These are phyloP conservation scores for Corrigiola litoralis DNA, from an alignment of 179 eudicot genomes.

Conservation along the genomic window DNA sequence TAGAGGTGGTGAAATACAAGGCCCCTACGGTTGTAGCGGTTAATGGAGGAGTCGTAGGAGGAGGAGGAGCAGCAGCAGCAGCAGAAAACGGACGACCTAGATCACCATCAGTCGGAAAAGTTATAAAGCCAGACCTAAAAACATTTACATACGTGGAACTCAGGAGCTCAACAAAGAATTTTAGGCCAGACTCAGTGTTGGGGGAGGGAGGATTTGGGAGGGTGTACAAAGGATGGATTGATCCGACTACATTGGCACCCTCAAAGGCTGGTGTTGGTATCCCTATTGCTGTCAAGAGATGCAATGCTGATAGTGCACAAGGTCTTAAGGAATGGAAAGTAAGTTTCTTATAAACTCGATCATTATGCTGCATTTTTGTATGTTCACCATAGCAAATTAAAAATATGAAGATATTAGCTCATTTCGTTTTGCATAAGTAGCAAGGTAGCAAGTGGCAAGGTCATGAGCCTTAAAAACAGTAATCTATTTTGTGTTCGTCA, in stretches of 20 bases:
- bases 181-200: conserved; percentile 31
- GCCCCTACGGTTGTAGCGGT: neutral
- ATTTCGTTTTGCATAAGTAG: too few relatives aligned
- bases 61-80: neutral
- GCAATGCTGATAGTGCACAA: conserved; percentile 58
- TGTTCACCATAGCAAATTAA: too few relatives aligned
- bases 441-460: too few relatives aligned
- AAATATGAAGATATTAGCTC: too few relatives aligned
- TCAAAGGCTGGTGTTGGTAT: conserved; percentile 46
- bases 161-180: conserved; percentile 30
- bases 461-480: too few relatives aligned
- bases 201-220: conserved; percentile 45
- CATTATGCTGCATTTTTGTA: too few relatives aligned
- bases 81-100: too few relatives aligned
- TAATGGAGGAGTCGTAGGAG: neutral
- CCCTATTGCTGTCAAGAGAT: conserved; percentile 70
- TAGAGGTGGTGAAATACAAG: conserved; percentile 3
- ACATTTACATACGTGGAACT: conserved; percentile 26
- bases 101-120: conserved; percentile 14
- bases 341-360: too few relatives aligned
- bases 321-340: conserved; percentile 86
- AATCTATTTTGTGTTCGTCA: too few relatives aligned
- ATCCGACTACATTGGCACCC: conserved; percentile 30
- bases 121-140: conserved; percentile 30
- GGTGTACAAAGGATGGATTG: conserved; percentile 41